A percentile compares a stretch with the other conserved stretches of the same genome.
These are phyloP conservation scores for Pseudomassariella vexata DNA, from an alignment of 2,329 filamentous ascomycete genomes.

Conservation along the genomic window DNA sequence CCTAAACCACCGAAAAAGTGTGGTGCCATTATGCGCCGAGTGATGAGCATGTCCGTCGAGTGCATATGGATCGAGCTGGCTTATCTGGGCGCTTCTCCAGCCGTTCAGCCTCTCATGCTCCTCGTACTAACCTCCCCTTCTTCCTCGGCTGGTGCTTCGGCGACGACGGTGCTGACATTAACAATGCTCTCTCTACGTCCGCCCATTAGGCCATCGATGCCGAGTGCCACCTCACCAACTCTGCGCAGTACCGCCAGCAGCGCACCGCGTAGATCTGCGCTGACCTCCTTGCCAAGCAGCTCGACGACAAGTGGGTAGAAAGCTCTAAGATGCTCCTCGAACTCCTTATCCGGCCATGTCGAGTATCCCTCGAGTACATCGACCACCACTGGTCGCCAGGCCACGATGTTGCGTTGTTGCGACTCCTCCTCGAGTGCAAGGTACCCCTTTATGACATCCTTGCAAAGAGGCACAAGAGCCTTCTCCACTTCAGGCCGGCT, in stretches of 20 bases:
- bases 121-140: constrained; percentile 10
- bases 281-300: constrained; percentile 75
- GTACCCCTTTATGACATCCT: constrained; percentile 86
- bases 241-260: constrained; percentile 73
- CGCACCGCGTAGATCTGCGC: constrained; percentile 68
- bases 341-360: constrained; percentile 74
- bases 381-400: constrained; percentile 95
- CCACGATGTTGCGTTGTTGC: constrained; percentile 93
- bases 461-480: constrained; percentile 89
- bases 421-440: constrained; percentile 87
- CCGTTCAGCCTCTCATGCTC: constrained; percentile 1
- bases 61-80: no score
- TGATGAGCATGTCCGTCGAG: no score
- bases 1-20: no score
- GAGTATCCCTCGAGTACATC: constrained; percentile 93
- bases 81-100: no score
- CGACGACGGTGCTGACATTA: constrained; percentile 20
- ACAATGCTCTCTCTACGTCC: constrained; percentile 34
- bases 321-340: constrained; percentile 69
- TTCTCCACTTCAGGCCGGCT: constrained; percentile 80
- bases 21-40: no score
- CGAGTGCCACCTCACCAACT: constrained; percentile 72
- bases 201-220: constrained; percentile 44
- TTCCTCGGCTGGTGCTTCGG: constrained; percentile 5
- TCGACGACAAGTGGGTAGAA: constrained; percentile 88